Conservation (phyloP, 2,329 filamentous ascomycete species). For the Teratosphaeria destructans region DNA sequence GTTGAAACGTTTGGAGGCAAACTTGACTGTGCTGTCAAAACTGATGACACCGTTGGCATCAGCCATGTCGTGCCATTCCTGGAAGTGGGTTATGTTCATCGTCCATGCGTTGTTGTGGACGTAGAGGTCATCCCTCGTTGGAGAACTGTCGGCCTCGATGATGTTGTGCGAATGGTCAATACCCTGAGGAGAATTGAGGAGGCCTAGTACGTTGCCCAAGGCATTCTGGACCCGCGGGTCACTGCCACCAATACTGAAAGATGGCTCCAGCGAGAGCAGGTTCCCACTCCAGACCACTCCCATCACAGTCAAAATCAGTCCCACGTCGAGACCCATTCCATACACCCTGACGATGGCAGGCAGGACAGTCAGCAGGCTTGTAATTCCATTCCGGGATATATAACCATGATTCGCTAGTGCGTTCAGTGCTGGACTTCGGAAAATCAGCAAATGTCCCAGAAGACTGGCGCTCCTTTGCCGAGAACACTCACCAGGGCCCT, state of each 20-base stretch:
- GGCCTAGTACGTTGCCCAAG: constrained; percentile 18
- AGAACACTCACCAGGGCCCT: constrained; percentile 4
- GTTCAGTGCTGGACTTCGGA: constrained; percentile 7
- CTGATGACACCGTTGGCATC: constrained; percentile 8
- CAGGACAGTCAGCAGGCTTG: constrained; percentile 19
- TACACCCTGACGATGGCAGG: constrained; percentile 12
- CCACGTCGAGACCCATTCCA: constrained; percentile 19
- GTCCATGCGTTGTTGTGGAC: constrained; percentile 34
- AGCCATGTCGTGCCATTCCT: constrained; percentile 30
- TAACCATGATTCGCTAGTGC: constrained; percentile 8
- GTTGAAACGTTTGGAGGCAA: constrained; percentile 14
- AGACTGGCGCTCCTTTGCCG: background rate
- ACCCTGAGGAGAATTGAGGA: constrained; percentile 15
- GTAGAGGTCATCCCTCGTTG: constrained; percentile 44
- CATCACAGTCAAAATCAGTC: constrained; percentile 16
- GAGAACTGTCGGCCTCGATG: constrained; percentile 44
- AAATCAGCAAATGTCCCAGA: background rate
- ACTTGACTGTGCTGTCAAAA: constrained; percentile 18
- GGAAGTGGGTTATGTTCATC: constrained; percentile 42
- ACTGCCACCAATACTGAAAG: constrained; percentile 13
- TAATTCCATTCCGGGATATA: constrained; percentile 2
- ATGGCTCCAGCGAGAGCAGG: constrained; percentile 30
- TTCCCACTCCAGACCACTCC: constrained; percentile 17
- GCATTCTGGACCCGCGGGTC: constrained; percentile 26
- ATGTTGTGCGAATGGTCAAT: constrained; percentile 43